These are phyloP conservation scores for Babesia divergens DNA, from an alignment of 169 alveolate species.

Conservation along the genomic window DNA sequence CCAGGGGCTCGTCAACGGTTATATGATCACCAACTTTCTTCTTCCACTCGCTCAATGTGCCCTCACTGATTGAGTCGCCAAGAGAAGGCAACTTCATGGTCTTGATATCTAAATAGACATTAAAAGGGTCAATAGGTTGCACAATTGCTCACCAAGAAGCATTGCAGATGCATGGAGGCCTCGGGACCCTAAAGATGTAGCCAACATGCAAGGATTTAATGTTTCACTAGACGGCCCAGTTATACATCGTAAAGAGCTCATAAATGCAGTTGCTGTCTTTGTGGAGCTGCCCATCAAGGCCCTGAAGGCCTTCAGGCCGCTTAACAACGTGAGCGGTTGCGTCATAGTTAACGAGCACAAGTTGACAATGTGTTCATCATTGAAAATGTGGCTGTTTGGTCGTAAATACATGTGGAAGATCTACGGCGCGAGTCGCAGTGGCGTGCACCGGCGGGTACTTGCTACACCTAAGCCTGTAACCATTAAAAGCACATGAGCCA, in stretches of 20 bases:
- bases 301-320: constrained; percentile 1
- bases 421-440: too few species aligned
- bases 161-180: neutral
- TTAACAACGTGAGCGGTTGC: neutral
- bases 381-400: too few species aligned
- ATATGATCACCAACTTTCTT: constrained; percentile 86
- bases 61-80: constrained; percentile 87
- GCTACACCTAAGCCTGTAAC: too few species aligned
- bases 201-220: neutral
- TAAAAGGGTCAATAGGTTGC: neutral
- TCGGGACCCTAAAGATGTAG: neutral
- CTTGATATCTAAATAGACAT: constrained; percentile 15
- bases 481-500: too few species aligned
- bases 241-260: neutral
- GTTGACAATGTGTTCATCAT: too few species aligned
- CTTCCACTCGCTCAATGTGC: constrained; percentile 80
- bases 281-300: neutral
- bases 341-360: neutral
- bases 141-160: constrained; percentile 1
- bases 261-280: too few species aligned
- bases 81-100: constrained; percentile 76
- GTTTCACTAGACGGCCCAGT: neutral
- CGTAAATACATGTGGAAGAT: too few species aligned
- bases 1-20: constrained; percentile 86
- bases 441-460: too few species aligned